Conservation (phyloP, 75 land plant genomes). For the Azolla pinnata region DNA sequence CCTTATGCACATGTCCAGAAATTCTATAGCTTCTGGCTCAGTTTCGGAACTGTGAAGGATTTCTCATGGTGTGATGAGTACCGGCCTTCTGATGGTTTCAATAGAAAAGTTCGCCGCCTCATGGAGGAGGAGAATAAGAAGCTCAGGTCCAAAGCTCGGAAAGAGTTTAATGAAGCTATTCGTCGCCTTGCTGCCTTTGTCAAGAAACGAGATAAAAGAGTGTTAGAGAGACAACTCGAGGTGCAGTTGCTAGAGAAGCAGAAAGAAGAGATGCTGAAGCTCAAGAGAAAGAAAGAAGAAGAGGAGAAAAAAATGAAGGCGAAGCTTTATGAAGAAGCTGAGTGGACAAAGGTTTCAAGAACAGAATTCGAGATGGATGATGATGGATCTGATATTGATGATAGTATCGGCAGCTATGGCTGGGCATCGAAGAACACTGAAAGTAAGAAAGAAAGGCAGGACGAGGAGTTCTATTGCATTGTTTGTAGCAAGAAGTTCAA, state of each 20-base stretch:
- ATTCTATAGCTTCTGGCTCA: constrained; percentile 74
- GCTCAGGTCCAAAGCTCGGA: constrained; percentile 64
- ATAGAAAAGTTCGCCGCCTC: constrained; percentile 51
- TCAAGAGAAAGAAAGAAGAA: constrained; percentile 44
- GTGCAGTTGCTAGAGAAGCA: constrained; percentile 35
- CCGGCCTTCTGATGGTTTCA: constrained; percentile 39
- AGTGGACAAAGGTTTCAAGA: constrained; percentile 61
- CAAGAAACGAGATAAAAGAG: constrained; percentile 88
- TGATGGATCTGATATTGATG: constrained; percentile 15
- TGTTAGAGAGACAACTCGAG: constrained; percentile 61
- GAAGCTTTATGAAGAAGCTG: constrained; percentile 59
- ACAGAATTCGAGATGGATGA: constrained; percentile 25
- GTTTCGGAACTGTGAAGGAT: constrained; percentile 71
- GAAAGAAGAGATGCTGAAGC: constrained; percentile 41
- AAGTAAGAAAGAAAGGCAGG: constrained; percentile 8
- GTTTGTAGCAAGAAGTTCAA: constrained; percentile 72
- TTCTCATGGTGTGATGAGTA: constrained; percentile 85
- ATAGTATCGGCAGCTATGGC: constrained; percentile 4
- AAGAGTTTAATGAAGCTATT: constrained; percentile 78
- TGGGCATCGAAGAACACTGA: constrained; percentile 8
- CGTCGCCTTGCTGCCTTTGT: constrained; percentile 73
- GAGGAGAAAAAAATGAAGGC: constrained; percentile 46
- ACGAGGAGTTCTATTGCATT: constrained; percentile 59
- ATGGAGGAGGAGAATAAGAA: constrained; percentile 98
- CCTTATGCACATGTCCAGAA: constrained; percentile 52